Evolutionary conservation across 352 stramenopile genomes (phyloP), one percentile per base, ranked within the genome.

Genomic region (Globisporangium spiculum): DNA sequence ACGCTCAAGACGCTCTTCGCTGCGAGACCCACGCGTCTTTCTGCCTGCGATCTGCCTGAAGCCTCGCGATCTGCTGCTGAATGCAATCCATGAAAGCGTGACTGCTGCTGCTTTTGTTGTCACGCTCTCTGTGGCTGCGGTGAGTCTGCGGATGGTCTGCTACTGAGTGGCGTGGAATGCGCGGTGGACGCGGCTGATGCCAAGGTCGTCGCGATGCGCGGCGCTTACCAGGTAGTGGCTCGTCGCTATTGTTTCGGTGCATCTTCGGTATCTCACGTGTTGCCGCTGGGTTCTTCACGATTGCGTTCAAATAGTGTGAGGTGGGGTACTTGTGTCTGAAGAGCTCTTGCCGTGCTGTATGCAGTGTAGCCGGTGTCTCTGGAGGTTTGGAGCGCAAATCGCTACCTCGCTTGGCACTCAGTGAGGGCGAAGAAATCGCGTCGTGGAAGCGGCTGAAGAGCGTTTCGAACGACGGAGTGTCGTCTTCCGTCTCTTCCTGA

Each of bases 11-110:
- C 34, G 34, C 10, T 41, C 34, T 41, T 41, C 34, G 10, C 34
- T 41, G 34, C 34, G 34, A 41, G 34, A 41, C 34, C 34, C 34
- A 41, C 34, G 66, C 67, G 1, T 56, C 27, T 61, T 83, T 81
- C 36, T 76, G 68, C 24, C 76, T 65, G 22, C 76, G 73, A 54
- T 87, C 75, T 1, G 52, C 52, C 67, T 86, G 75, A 20, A 86
- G 22, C 4, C 69, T 60, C 63, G 78, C 56, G 44, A 86, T 81
- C 18, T 64, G 65, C 50, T 67, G 65, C 57, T 67, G 63, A 5
- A 30, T 30, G 53, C 59, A 24, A 2, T 22, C 26, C 3, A 64
- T 36, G 9, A 46, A 6, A 6, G 46, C 32, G 34, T 12, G 7
- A 9, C 32, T 55, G 3, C 22, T 57, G 38, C 48, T 59, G 38